phyloP scores from a whole-genome alignment of 208 protist species.

The Leishmania guyanensis region DNA sequence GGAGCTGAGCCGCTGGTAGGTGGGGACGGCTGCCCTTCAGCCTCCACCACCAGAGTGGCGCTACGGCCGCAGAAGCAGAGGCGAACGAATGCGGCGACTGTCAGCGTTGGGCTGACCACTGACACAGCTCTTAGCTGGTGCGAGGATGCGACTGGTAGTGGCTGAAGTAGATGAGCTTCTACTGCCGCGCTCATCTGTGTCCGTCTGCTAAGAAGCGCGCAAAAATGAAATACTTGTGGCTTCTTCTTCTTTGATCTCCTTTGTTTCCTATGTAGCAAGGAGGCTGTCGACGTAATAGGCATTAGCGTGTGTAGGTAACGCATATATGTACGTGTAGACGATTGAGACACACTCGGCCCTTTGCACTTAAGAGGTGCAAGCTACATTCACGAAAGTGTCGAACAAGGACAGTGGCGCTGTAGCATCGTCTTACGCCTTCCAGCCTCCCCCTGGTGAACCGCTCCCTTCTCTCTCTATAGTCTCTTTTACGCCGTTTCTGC shows the following conservation, averaged over 20 bases:
- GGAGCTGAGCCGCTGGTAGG: background rate
- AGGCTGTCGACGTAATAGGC: background rate
- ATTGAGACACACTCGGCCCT: background rate
- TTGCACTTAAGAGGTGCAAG: background rate
- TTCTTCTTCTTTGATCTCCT: background rate
- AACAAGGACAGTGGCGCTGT: background rate
- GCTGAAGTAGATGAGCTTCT: background rate
- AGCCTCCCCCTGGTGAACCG: background rate
- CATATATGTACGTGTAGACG: background rate
- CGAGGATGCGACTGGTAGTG: slow-evolving; percentile 16
- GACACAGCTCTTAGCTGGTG: slow-evolving; percentile 24
- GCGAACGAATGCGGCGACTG: background rate
- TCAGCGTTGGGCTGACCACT: background rate
- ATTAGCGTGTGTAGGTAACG: background rate
- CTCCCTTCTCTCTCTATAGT: background rate
- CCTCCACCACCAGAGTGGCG: background rate
- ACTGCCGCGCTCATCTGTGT: background rate
- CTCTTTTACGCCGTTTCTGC: background rate
- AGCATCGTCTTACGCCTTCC: background rate
- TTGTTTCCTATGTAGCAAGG: background rate
- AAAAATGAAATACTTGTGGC: background rate
- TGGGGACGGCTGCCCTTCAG: background rate
- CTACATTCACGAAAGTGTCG: background rate
- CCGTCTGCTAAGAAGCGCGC: background rate
- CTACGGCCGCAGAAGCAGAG: background rate